These are phyloP conservation scores for Litchi chinensis DNA, from an alignment of 345 rosid species.

Conservation along the genomic window DNA sequence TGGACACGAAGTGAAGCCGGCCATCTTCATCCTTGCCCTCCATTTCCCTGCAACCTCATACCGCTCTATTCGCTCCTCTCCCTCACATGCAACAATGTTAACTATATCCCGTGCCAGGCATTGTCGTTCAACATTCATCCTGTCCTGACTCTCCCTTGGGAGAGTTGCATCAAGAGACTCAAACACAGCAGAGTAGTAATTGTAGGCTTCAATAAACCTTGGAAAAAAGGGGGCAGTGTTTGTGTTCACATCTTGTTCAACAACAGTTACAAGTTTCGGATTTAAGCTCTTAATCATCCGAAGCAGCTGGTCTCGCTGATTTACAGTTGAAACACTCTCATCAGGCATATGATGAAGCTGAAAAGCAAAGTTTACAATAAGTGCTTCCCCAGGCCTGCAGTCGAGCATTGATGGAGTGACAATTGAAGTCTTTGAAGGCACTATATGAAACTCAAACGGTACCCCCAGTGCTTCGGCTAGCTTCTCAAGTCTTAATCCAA, in stretches of 20 bases:
- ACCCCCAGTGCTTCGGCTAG: conserved; percentile 65
- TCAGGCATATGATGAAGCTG: conserved; percentile 99
- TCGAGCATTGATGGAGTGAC: conserved; percentile 76
- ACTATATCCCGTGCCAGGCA: conserved; percentile 96
- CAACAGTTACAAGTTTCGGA: conserved; percentile 91
- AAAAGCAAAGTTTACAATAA: conserved; percentile 90
- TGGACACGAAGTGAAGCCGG: conserved; percentile 70
- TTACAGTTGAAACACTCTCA: conserved; percentile 91
- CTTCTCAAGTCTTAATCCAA: conserved; percentile 84
- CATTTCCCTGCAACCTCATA: conserved; percentile 93
- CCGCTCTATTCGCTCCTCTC: conserved; percentile 91
- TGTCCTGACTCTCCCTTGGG: conserved; percentile 90
- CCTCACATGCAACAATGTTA: conserved; percentile 92
- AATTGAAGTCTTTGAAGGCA: conserved; percentile 68
- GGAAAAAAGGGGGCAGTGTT: conserved; percentile 88
- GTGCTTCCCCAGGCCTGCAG: conserved; percentile 67
- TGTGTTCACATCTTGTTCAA: conserved; percentile 92
- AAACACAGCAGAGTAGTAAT: conserved; percentile 85
- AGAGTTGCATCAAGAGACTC: conserved; percentile 92
- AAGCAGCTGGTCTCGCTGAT: conserved; percentile 89
- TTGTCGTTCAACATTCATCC: conserved; percentile 93
- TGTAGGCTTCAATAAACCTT: conserved; percentile 82
- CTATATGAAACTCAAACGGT: conserved; percentile 69
- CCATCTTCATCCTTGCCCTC: conserved; percentile 97
- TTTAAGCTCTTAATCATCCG: conserved; percentile 83